Evolutionary conservation across 176 grass and related monocot species (phyloP).

Genomic region (Oryza glaberrima): DNA sequence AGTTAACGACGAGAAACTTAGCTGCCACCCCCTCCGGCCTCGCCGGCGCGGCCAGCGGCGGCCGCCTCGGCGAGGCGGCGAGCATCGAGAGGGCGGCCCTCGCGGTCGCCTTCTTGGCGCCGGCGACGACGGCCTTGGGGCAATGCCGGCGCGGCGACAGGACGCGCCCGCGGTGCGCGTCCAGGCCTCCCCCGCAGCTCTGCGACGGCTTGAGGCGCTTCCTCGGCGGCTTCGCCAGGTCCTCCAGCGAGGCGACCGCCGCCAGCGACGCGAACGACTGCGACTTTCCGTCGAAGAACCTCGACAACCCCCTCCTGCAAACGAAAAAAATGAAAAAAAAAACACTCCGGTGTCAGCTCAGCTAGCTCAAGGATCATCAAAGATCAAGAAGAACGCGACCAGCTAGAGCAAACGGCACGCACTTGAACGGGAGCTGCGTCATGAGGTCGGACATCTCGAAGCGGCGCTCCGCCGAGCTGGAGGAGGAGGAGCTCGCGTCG

Average conservation of each 20-base stretch:
- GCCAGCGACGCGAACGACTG: constrained; percentile 72
- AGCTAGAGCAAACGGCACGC: background rate
- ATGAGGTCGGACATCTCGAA: constrained; percentile 74
- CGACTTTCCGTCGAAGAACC: constrained; percentile 80
- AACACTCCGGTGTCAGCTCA: background rate
- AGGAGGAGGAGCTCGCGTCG: constrained; percentile 58
- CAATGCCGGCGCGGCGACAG: constrained; percentile 50
- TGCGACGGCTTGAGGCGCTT: constrained; percentile 60
- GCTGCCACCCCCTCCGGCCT: constrained; percentile 27
- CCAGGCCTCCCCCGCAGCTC: constrained; percentile 61
- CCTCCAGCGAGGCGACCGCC: constrained; percentile 52
- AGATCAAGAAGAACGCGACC: background rate
- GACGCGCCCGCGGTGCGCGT: constrained; percentile 46
- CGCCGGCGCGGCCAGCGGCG: background rate
- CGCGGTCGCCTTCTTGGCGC: constrained; percentile 36
- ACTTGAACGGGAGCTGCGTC: constrained; percentile 69
- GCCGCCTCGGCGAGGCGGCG: constrained; percentile 18
- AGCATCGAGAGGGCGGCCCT: constrained; percentile 41
- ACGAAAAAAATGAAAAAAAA: background rate
- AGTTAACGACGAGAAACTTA: constrained; percentile 35
- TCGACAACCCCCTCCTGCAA: constrained; percentile 56
- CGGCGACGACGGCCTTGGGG: constrained; percentile 24
- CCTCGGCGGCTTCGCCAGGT: constrained; percentile 63
- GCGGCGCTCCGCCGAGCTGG: constrained; percentile 23
- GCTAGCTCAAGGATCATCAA: background rate